These are phyloP conservation scores for Dimargaris verticillata DNA, from an alignment of 192 early-diverging fungal genomes.

Conservation along the genomic window DNA sequence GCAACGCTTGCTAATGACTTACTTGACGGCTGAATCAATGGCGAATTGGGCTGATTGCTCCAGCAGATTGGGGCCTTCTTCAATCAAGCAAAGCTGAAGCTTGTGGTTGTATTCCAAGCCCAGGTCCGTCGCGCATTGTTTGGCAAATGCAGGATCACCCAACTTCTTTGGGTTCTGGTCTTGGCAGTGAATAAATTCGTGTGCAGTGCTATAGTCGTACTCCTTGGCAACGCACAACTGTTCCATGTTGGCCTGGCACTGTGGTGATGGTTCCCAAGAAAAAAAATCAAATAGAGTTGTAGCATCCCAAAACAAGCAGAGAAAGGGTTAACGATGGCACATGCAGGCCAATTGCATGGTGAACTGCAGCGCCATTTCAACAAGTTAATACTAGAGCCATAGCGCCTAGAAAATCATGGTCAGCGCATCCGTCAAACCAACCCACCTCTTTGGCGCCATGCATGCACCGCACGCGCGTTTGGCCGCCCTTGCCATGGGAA, in stretches of 20 bases:
- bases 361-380: neutral
- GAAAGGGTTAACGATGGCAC: neutral
- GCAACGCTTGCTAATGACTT: no score
- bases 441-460: constrained; percentile 1
- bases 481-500: neutral
- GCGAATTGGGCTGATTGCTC: neutral
- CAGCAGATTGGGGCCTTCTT: neutral
- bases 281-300: neutral
- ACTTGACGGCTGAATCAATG: neutral
- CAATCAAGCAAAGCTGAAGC: neutral
- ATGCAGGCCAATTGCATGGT: neutral
- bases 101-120: neutral
- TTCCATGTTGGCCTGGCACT: constrained; percentile 1
- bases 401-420: neutral
- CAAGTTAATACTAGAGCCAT: neutral
- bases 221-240: constrained; percentile 1
- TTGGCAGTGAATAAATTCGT: neutral
- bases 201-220: neutral
- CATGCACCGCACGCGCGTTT: neutral
- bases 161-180: neutral
- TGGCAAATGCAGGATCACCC: neutral
- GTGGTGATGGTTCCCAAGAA: no score
- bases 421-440: neutral
- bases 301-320: neutral
- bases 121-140: neutral